Base-by-base conservation (phyloP, 208 protist species). In the Acanthamoeba polyphaga region DNA sequence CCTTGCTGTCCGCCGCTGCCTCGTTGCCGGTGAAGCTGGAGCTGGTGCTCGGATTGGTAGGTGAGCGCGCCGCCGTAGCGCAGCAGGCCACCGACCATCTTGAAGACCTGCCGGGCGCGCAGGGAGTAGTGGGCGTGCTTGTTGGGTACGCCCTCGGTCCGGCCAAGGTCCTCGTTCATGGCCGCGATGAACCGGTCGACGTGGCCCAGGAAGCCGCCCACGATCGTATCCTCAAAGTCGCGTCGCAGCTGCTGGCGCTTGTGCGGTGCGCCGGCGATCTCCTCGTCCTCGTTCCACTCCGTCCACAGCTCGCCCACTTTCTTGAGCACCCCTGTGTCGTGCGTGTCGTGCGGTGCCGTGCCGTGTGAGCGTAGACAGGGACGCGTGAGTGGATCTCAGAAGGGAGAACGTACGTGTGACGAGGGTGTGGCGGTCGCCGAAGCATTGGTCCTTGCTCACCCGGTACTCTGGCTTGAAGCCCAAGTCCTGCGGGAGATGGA, bases 31-130 rank as follows among this genome's bases (percentile, higher is more conserved):
- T 9, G 17, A 15, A 10, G 24, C n/a, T 72, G 66, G 24, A 27
- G 66, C 29, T 72, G 66, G 22, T 17, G 66, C 10, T 72, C 10
- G 19, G 7, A n/a, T 6, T 78, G 70, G 70, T 85, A 58, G 6
- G n/a, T 29, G 46, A 85, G 49, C 46, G 22, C 76, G 38, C 76
- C 76, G 49, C 76, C 76, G 76, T 85, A 85, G 76, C 76, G 76
- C 27, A 85, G 15, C 38, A 85, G 76, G 38, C 76, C 46, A 43
- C 76, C 76, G 15, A 85, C 15, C 76, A 85, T 85, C 76, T 85
- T 85, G 76, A 34, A 85, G 34, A 85, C 24, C 76, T 85, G 76
- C 12, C 76, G 76, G 24, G 76, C 76, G 49, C 43, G 76, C 43
- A 24, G 76, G 13, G 76, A 24, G 49, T 34, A 34, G 9, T 51